Evolutionary conservation across 306 rosid genomes (phyloP), one percentile per base, ranked within the genome.

Genomic region (Prosopis cineraria): DNA sequence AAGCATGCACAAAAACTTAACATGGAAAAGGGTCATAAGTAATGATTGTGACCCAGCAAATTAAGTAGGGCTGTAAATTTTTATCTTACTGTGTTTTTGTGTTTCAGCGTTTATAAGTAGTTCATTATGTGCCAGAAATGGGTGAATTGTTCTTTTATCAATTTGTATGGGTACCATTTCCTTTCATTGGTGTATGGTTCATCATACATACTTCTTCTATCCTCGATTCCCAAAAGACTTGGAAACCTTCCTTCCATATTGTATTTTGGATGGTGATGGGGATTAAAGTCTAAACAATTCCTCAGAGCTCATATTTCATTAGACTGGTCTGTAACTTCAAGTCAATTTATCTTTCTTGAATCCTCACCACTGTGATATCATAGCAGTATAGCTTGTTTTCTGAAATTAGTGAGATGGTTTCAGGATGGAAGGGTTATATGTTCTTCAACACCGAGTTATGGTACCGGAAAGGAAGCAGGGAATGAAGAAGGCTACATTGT

Each of bases 391-490:
- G 25, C 48, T 64, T 78, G 65, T 47, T 50, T 75, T 67, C 10
- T 82, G 37, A 62, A 50, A 73, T 12, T 12, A 66, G 55, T 76
- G 50, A 30, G 11, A 14, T 16, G 20, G 55, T 64, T 73, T 41
- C 70, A 93, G 98, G 97, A 91, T 40, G 98, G 96, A 17, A 78
- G 89, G 25, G 81, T 84, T 9, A 76, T 93, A 59, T 91, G 98
- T 81, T 84, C 95, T 1, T 93, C 98, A 2, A 76, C 39, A 33
- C 87, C 98, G 65, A 80, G 65, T n/a, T 93, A 93, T 75, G 98
- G 98, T 75, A 37, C 59, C 14, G 94, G 98, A 2, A 33, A 77
- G 3, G 92, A 91, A 62, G 86, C 85, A 24, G 98, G 97, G 77
- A 86, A 93, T 48, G 98, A 93, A 47, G 76, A 60, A 7, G 85